A percentile compares a stretch with the other conserved stretches of the same genome.
Evolutionary conservation across 2,329 filamentous ascomycete species (phyloP).

Genomic region (Pseudocercospora musae): DNA sequence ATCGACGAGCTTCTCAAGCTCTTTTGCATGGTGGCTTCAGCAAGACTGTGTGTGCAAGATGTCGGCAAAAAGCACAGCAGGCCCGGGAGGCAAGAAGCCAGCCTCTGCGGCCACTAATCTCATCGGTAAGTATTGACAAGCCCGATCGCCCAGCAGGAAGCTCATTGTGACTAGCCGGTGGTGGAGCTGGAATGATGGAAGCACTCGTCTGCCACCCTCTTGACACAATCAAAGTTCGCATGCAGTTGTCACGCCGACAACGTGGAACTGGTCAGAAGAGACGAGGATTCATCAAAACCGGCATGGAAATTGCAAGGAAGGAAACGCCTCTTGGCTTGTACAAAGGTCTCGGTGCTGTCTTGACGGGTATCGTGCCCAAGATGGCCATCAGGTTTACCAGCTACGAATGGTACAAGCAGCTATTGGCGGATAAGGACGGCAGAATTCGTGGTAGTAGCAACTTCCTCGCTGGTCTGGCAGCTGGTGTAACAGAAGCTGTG

Average conservation of each 20-base stretch:
- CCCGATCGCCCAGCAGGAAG: background rate
- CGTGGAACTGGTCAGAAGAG: constrained; percentile 75
- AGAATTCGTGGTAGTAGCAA: constrained; percentile 68
- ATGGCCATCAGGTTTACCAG: constrained; percentile 99
- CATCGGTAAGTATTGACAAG: constrained; percentile 58
- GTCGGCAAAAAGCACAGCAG: constrained; percentile 58
- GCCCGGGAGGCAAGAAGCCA: constrained; percentile 66
- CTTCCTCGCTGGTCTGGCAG: constrained; percentile 78
- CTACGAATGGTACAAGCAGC: constrained; percentile 91
- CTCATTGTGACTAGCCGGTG: constrained; percentile 65
- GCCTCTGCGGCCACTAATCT: constrained; percentile 85
- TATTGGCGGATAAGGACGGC: constrained; percentile 67
- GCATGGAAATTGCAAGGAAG: constrained; percentile 77
- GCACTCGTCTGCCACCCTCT: constrained; percentile 93
- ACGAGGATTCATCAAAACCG: constrained; percentile 84
- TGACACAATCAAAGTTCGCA: constrained; percentile 97
- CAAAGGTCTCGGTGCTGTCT: constrained; percentile 94
- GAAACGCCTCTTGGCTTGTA: constrained; percentile 93
- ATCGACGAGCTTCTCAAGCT: background rate
- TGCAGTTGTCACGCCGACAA: constrained; percentile 91
- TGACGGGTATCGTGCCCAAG: constrained; percentile 96
- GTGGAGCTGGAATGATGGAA: constrained; percentile 99
- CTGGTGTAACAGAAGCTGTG: constrained; percentile 94
- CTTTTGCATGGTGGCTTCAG: background rate
- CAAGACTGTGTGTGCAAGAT: constrained; percentile 39